phyloP scores from a whole-genome alignment of 768 basidiomycete species.

The Suillus lakei region DNA sequence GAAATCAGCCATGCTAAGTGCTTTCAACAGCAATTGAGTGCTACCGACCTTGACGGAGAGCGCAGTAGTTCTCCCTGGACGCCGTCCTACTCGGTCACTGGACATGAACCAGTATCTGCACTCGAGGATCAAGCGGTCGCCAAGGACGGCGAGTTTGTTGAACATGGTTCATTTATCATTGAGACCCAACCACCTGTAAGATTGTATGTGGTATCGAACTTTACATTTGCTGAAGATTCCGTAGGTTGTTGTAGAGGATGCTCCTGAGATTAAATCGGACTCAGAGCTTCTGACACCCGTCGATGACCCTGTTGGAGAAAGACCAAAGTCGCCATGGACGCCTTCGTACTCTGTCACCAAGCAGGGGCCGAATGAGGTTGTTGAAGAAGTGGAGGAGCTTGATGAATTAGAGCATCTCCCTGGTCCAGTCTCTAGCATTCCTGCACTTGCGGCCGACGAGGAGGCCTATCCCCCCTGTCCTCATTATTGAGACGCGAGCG shows the following conservation, averaged over 20 bases:
- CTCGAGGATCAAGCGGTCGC: background rate
- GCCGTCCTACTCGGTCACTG: slow-evolving; percentile 41
- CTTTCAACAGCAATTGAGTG: background rate
- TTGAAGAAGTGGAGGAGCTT: slow-evolving; percentile 15
- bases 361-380: slow-evolving; percentile 29
- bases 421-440: background rate
- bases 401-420: slow-evolving; percentile 13
- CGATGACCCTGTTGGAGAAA: slow-evolving; percentile 18
- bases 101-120: background rate
- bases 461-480: slow-evolving; percentile 6
- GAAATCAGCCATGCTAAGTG: background rate
- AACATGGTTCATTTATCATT: slow-evolving; percentile 18
- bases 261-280: background rate
- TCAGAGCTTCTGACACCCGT: slow-evolving; percentile 7
- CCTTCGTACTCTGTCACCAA: slow-evolving; percentile 41
- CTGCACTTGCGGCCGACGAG: background rate
- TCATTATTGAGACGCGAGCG: slow-evolving; percentile 6
- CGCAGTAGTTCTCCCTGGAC: slow-evolving; percentile 37
- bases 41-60: background rate
- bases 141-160: slow-evolving; percentile 17
- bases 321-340: slow-evolving; percentile 40
- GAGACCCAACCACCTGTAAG: slow-evolving; percentile 5
- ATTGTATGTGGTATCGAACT: background rate
- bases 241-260: background rate
- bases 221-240: background rate